These are phyloP conservation scores for Agaricus sinodeliciosus DNA, from an alignment of 768 basidiomycete genomes.

Conservation along the genomic window DNA sequence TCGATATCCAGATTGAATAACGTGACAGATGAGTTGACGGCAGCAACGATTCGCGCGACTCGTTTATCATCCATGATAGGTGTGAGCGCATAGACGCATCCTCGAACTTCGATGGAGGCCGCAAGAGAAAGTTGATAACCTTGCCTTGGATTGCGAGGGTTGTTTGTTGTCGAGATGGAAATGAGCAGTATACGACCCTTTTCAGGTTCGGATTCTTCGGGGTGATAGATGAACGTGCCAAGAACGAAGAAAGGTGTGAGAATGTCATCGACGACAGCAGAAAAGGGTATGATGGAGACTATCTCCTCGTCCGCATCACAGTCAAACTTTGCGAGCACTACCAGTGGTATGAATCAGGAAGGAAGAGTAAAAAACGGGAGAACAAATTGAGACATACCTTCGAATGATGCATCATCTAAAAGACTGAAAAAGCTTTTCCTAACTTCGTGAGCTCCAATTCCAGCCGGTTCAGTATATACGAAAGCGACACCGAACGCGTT, in stretches of 20 bases:
- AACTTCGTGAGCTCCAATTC: slow-evolving; percentile 43
- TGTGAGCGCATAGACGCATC: slow-evolving; percentile 65
- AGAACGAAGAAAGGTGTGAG: slow-evolving; percentile 39
- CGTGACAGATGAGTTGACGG: slow-evolving; percentile 71
- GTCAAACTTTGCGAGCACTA: slow-evolving; percentile 42
- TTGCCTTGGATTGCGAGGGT: slow-evolving; percentile 17
- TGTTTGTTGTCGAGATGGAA: slow-evolving; percentile 23
- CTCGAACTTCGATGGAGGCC: slow-evolving; percentile 40
- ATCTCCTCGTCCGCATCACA: slow-evolving; percentile 57
- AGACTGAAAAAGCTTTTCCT: slow-evolving; percentile 56
- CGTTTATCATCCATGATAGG: slow-evolving; percentile 32
- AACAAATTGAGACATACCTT: slow-evolving; percentile 51
- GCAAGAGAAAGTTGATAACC: slow-evolving; percentile 30
- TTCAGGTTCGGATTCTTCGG: slow-evolving; percentile 42
- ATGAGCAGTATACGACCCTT: slow-evolving; percentile 61
- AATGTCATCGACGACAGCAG: slow-evolving; percentile 21
- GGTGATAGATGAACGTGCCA: slow-evolving; percentile 37
- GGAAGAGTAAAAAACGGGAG: neutral
- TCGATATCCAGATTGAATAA: slow-evolving; percentile 34
- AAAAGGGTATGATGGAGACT: slow-evolving; percentile 39
- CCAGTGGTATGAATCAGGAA: neutral
- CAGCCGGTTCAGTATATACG: slow-evolving; percentile 42
- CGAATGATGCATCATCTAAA: slow-evolving; percentile 57
- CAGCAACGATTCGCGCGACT: slow-evolving; percentile 40
- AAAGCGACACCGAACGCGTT: slow-evolving; percentile 65